These are phyloP conservation scores for Rubroshorea leprosula DNA, from an alignment of 345 rosid genomes.

Conservation along the genomic window DNA sequence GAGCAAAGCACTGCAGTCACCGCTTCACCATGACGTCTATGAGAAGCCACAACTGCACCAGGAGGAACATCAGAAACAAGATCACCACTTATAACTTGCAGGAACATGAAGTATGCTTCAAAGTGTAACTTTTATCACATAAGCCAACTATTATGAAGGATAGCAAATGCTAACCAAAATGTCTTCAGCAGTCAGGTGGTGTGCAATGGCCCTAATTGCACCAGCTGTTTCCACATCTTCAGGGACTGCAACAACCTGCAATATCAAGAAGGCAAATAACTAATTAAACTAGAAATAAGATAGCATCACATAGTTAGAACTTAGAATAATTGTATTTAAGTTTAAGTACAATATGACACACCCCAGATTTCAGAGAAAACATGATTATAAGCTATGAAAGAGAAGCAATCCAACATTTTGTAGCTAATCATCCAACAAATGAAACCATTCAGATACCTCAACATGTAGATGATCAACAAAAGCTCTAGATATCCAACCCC, in stretches of 20 bases:
- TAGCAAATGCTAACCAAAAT: conserved; percentile 60
- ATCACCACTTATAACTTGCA: conserved; percentile 93
- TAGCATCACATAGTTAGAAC: no score
- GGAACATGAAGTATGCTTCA: conserved; percentile 14
- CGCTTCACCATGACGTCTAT: conserved; percentile 83
- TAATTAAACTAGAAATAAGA: no score
- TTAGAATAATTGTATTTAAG: no score
- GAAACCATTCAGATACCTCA: conserved; percentile 40
- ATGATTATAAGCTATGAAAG: not conserved
- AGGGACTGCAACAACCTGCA: conserved; percentile 85
- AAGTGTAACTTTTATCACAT: conserved; percentile 6
- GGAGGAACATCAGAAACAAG: conserved; percentile 95
- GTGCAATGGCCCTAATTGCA: conserved; percentile 86
- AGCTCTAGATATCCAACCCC: conserved; percentile 85
- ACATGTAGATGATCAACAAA: conserved; percentile 87
- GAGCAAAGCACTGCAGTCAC: conserved; percentile 91
- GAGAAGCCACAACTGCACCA: conserved; percentile 88
- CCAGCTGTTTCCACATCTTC: conserved; percentile 95
- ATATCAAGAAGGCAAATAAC: conserved; percentile 4
- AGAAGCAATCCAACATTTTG: not conserved
- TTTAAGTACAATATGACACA: not conserved
- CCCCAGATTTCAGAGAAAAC: not conserved
- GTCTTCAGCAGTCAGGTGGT: conserved; percentile 81
- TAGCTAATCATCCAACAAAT: not conserved
- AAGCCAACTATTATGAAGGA: conserved; percentile 17